phyloP scores from a whole-genome alignment of 805 yeast genomes.

The Kregervanrija pseudodelftensis region DNA sequence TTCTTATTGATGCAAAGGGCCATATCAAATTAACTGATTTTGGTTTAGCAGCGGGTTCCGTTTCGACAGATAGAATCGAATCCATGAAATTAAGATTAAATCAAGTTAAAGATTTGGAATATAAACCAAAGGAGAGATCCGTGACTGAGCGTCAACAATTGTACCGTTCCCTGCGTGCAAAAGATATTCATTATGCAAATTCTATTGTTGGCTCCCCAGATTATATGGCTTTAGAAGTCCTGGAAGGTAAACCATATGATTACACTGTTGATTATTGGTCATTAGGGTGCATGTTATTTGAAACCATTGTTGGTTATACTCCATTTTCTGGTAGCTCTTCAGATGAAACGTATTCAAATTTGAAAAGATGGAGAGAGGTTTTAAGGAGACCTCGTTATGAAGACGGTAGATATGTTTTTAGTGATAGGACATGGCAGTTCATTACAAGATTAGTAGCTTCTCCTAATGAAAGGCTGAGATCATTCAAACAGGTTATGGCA shows the following conservation, averaged over 20 bases:
- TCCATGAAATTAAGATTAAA: conserved; percentile 70
- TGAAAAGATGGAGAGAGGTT: conserved; percentile 87
- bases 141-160: conserved; percentile 82
- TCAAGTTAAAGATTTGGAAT: conserved; percentile 66
- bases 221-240: conserved; percentile 96
- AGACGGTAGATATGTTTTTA: conserved; percentile 85
- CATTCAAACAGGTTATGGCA: conserved; percentile 72
- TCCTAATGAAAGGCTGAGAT: conserved; percentile 65
- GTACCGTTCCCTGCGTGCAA: conserved; percentile 70
- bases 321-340: conserved; percentile 93
- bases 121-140: conserved; percentile 60
- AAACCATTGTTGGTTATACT: conserved; percentile 92
- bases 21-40: conserved; percentile 93
- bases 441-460: conserved; percentile 74
- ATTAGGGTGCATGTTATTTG: conserved; percentile 93
- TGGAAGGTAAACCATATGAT: conserved; percentile 89
- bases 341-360: conserved; percentile 89
- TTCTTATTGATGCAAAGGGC: conserved; percentile 81
- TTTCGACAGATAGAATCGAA: conserved; percentile 87
- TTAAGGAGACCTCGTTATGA: conserved; percentile 86
- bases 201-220: conserved; percentile 98
- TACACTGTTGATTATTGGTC: conserved; percentile 99
- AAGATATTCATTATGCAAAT: conserved; percentile 81
- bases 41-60: conserved; percentile 95
- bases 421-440: conserved; percentile 94